Base-by-base conservation (phyloP, 2,329 filamentous ascomycete genomes). In the Hyphodiscus sp. region DNA sequence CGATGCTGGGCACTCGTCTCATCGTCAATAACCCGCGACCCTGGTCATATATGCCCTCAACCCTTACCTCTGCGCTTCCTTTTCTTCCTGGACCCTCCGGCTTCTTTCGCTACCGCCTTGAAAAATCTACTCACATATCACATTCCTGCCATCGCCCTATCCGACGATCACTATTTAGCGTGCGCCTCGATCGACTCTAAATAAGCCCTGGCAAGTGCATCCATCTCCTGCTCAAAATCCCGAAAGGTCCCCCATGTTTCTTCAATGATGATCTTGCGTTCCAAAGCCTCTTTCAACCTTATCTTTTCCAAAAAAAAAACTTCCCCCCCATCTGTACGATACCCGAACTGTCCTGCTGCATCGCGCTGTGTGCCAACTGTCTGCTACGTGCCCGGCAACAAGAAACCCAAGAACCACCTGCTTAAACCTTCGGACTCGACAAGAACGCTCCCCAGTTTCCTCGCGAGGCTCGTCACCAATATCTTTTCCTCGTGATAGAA, bases 71-170 rank as follows among this genome's bases (percentile, higher is more conserved):
- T 38, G 5, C 16, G 5, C 5, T 38, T 38, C 33, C 13, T 38
- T 38, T 38, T 38, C 33, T 38, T 38, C 33, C 16, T 38, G 11
- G 11, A 38, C 11, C 33, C 11, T 10, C 11, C 33, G 11, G 33
- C 33, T 38, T 38, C 4, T 38, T 38, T 13, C 16, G 33, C 33
- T 13, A 38, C 13, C 5, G 16, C 33, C 33, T 10, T 38, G 11
- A 13, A 38, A 13, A 15, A 13, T 38, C 33, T 38, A 13, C 47
- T 57, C 58, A 59, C 29, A 58, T 55, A 50, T 59, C 54, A 53
- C 49, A 58, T 57, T 61, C 59, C 60, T 53, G 55, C 54, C 50
- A 60, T 58, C 60, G 61, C 59, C 58, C 55, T 55, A 58, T 56
- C 49, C 52, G 60, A 55, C 58, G 57, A 63, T 63, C 61, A 50